A percentile compares a stretch with the other conserved stretches of the same genome.
These are phyloP conservation scores for Lathyrus aphaca DNA, from an alignment of 306 rosid species.

Conservation along the genomic window DNA sequence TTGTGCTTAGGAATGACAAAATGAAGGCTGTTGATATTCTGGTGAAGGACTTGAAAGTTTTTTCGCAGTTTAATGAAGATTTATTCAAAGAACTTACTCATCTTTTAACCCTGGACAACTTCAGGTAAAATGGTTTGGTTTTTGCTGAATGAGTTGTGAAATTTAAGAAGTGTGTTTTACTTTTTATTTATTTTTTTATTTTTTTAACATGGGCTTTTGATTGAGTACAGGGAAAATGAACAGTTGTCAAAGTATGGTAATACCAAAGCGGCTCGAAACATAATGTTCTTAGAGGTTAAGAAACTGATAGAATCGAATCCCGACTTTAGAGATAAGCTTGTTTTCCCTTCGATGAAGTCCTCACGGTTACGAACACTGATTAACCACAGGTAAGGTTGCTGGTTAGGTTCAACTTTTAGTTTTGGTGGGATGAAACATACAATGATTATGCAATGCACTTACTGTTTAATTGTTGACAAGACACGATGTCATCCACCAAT, in stretches of 20 bases:
- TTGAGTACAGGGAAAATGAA: conserved; percentile 72
- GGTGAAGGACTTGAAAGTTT: conserved; percentile 67
- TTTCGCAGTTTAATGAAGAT: conserved; percentile 67
- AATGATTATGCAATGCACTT: conserved; percentile 12
- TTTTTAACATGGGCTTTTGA: conserved; percentile 12
- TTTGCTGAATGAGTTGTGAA: conserved; percentile 1
- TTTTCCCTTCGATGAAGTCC: conserved; percentile 63
- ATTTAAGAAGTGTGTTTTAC: not conserved
- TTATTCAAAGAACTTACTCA: conserved; percentile 78
- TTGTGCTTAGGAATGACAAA: conserved; percentile 54
- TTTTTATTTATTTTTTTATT: not conserved
- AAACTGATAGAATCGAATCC: conserved; percentile 84
- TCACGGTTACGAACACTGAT: conserved; percentile 68
- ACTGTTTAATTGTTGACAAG: not conserved
- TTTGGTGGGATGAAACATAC: conserved; percentile 9
- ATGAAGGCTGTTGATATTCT: conserved; percentile 72
- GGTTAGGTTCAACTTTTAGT: conserved; percentile 1
- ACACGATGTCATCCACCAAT: too few species aligned
- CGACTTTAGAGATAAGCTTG: conserved; percentile 66
- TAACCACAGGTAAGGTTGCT: conserved; percentile 65
- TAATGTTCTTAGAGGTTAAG: conserved; percentile 72
- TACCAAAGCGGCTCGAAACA: conserved; percentile 68
- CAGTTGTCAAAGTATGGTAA: conserved; percentile 77
- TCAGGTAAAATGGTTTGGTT: conserved; percentile 63
- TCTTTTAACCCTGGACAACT: conserved; percentile 72